A percentile compares a stretch with the other conserved stretches of the same genome.
phyloP scores from a whole-genome alignment of 2,329 filamentous ascomycete species.

The Teratosphaeria destructans region DNA sequence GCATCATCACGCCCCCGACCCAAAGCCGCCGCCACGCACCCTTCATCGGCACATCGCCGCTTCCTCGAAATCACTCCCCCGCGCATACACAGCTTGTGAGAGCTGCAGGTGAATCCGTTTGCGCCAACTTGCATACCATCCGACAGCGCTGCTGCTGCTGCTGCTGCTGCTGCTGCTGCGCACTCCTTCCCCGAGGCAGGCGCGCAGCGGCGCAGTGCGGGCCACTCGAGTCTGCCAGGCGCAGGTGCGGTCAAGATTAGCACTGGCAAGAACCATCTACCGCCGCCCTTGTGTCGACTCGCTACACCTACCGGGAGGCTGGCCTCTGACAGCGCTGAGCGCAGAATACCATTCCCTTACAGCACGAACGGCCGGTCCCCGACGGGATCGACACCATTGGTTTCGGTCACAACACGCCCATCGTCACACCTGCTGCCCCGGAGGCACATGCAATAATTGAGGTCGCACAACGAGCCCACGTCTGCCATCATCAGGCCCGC shows the following conservation, averaged over 20 bases:
- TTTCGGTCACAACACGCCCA: not conserved
- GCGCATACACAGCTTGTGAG: not conserved
- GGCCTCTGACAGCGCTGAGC: slow-evolving; percentile 1
- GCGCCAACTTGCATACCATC: not conserved
- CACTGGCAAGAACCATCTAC: not conserved
- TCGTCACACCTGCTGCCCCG: not conserved
- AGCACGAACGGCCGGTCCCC: not conserved
- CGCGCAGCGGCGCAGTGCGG: slow-evolving; percentile 1
- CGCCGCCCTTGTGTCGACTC: not conserved
- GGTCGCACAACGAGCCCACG: not conserved
- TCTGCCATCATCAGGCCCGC: not conserved
- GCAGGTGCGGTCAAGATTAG: slow-evolving; percentile 1
- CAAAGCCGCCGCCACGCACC: not conserved
- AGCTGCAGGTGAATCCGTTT: slow-evolving; percentile 1
- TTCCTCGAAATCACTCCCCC: not conserved
- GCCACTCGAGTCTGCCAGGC: not conserved
- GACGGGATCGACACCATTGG: not conserved
- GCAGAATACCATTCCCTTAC: not conserved
- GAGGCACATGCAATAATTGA: not conserved
- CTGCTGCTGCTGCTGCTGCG: not conserved
- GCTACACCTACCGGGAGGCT: not conserved
- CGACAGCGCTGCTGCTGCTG: not conserved
- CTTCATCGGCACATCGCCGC: not conserved
- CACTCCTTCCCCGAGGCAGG: not conserved
- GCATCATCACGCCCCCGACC: not conserved